phyloP scores from a whole-genome alignment of 768 basidiomycete species.

The Suillus lakei region DNA sequence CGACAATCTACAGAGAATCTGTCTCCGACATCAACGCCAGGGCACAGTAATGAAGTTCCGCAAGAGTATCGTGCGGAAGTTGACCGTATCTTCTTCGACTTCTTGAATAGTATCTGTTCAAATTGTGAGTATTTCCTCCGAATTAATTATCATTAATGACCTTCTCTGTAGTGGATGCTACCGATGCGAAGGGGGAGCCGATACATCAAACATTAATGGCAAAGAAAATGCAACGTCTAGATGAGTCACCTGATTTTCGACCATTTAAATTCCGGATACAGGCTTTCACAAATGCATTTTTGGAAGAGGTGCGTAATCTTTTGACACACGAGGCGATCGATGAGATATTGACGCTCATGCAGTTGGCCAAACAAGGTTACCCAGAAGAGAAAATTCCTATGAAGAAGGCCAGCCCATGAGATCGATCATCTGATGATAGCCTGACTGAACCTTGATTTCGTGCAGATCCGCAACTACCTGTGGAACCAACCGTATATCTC shows the following conservation, averaged over 20 bases:
- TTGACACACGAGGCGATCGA: slow-evolving; percentile 10
- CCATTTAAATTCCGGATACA: slow-evolving; percentile 99
- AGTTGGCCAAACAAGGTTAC: slow-evolving; percentile 86
- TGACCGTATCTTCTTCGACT: slow-evolving; percentile 90
- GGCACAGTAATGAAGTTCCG: slow-evolving; percentile 68
- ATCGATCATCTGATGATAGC: slow-evolving; percentile 4
- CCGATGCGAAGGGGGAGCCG: slow-evolving; percentile 93
- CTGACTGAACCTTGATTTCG: slow-evolving; percentile 26
- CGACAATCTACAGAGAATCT: slow-evolving; percentile 33
- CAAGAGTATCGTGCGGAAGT: slow-evolving; percentile 82
- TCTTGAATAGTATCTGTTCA: slow-evolving; percentile 86
- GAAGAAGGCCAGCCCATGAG: slow-evolving; percentile 75
- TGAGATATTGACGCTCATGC: slow-evolving; percentile 19
- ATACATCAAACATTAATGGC: slow-evolving; percentile 99
- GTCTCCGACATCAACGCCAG: slow-evolving; percentile 17
- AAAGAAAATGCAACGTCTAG: slow-evolving; percentile 97
- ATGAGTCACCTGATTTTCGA: slow-evolving; percentile 95
- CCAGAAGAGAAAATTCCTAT: slow-evolving; percentile 94
- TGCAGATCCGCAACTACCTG: slow-evolving; percentile 88
- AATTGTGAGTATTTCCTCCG: slow-evolving; percentile 65
- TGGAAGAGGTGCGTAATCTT: slow-evolving; percentile 73
- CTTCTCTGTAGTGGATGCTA: slow-evolving; percentile 76
- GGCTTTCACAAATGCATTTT: slow-evolving; percentile 94
- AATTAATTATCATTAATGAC: slow-evolving; percentile 18
- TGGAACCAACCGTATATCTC: slow-evolving; percentile 95